Conservation (phyloP, 192 early-diverging fungal genomes). For the Coemansia reversa region DNA sequence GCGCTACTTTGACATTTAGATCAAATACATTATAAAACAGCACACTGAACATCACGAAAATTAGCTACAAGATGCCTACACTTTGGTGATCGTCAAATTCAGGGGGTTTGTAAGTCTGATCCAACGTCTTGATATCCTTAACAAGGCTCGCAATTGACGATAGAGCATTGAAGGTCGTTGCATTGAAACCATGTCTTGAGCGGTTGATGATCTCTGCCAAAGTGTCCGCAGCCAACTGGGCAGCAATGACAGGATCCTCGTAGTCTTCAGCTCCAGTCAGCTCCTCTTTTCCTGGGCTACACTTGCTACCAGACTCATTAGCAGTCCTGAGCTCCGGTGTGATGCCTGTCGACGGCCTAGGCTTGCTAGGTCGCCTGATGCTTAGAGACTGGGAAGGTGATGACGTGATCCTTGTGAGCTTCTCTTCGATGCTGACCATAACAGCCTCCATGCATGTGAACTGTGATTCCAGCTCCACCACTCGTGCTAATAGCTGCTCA, state of each 20-base stretch:
- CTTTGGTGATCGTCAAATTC: neutral
- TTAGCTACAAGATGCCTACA: neutral
- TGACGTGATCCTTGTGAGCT: slow-evolving; percentile 20
- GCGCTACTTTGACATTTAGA: neutral
- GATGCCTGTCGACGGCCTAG: slow-evolving; percentile 12
- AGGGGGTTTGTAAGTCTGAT: neutral
- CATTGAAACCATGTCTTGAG: slow-evolving; percentile 17
- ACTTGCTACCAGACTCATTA: neutral
- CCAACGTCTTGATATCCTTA: slow-evolving; percentile 10
- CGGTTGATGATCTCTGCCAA: slow-evolving; percentile 12
- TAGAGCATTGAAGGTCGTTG: slow-evolving; percentile 14
- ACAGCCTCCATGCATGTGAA: slow-evolving; percentile 43
- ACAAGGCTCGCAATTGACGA: slow-evolving; percentile 18
- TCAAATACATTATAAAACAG: neutral
- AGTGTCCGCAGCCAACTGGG: slow-evolving; percentile 8
- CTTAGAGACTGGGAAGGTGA: slow-evolving; percentile 13
- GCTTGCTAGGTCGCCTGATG: slow-evolving; percentile 13
- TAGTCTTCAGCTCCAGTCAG: neutral
- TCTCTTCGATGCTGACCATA: slow-evolving; percentile 32
- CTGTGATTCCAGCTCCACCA: slow-evolving; percentile 37
- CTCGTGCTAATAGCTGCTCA: slow-evolving; percentile 19
- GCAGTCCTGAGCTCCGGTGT: slow-evolving; percentile 16
- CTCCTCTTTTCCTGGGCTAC: slow-evolving; percentile 1
- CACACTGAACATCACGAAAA: neutral
- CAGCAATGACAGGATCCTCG: slow-evolving; percentile 8